Evolutionary conservation across 257 asterid genomes (phyloP), one percentile per base, ranked within the genome.

Genomic region (Solanum dulcamara): DNA sequence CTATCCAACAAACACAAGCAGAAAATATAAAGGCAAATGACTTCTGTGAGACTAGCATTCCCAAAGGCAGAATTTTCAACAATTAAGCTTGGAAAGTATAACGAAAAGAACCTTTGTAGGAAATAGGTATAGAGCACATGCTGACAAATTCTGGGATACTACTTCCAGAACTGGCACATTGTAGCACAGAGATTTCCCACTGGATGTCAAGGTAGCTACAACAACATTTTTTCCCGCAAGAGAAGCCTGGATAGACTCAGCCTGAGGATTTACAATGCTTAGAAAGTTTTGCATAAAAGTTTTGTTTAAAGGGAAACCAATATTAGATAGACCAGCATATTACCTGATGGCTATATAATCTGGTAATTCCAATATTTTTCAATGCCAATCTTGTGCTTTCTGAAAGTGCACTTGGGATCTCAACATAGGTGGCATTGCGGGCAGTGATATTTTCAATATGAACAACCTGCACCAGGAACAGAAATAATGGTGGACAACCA

Each of bases 101-200:
- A 42, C 51, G 85, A 50, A 80, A 80, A 85, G 85, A 32, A 94
- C 98, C 99, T 96, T 95, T 1, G 99, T 96, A 57, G 99, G 99
- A 88, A 96, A 96, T 83, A 96, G 94, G 91, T 95, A 96, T 26
- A 96, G 87, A 35, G 98, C 97, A 90, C 98, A 96, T 68, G 96
- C 97, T 87, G 86, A 89, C 57, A 91, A 91, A 88, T 93, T 88
- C 14, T 87, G 93, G 37, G 88, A 91, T 85, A 96, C 87, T 46
- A 85, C 91, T 94, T 96, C 98, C 91, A 96, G 75, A 90, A 96
- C 97, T 53, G 99, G 99, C 83, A 96, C 89, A 88, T 95, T 95
- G 90, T 95, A 96, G 91, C 99, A 96, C 86, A 96, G 99, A 83
- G 99, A 96, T 90, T 96, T 96, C 90, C 99, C 99, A 87, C 99